Percentiles rank a stretch among this genome's conserved stretches.
These are phyloP conservation scores for Hymenoscyphus fructigenus DNA, from an alignment of 2,329 filamentous ascomycete species.

Conservation along the genomic window DNA sequence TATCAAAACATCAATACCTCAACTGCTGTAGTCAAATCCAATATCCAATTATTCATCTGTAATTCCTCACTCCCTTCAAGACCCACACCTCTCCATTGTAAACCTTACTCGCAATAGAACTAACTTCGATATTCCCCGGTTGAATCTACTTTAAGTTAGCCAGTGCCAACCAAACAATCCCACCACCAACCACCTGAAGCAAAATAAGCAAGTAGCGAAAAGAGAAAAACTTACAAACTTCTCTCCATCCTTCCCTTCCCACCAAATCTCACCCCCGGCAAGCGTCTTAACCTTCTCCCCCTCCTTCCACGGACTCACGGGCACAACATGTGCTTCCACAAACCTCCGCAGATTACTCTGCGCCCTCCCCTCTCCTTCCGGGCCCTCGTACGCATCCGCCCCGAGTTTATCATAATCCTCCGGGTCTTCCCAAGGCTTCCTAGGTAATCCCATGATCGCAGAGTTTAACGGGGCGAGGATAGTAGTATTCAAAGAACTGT, in stretches of 20 bases:
- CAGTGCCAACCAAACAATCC: neutral
- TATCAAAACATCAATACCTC: neutral
- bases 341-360: conserved; percentile 74
- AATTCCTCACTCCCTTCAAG: conserved; percentile 53
- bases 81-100: conserved; percentile 77
- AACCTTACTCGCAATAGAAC: conserved; percentile 70
- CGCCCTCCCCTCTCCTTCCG: conserved; percentile 73
- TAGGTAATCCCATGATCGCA: conserved; percentile 72
- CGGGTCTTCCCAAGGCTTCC: conserved; percentile 84
- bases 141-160: conserved; percentile 55
- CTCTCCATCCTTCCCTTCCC: conserved; percentile 69
- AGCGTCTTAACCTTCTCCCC: conserved; percentile 65
- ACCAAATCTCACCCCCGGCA: conserved; percentile 73
- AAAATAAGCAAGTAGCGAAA: neutral
- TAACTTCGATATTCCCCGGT: conserved; percentile 77
- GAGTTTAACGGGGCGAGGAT: conserved; percentile 86
- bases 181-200: conserved; percentile 45
- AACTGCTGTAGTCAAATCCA: neutral
- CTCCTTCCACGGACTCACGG: conserved; percentile 72
- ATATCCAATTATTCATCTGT: conserved; percentile 21
- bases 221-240: conserved; percentile 55
- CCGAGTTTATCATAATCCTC: conserved; percentile 69
- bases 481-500: conserved; percentile 69
- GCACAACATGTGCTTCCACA: conserved; percentile 81
- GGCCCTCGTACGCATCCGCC: conserved; percentile 71